These are phyloP conservation scores for Starmera caribaea DNA, from an alignment of 805 yeast genomes.

Conservation along the genomic window DNA sequence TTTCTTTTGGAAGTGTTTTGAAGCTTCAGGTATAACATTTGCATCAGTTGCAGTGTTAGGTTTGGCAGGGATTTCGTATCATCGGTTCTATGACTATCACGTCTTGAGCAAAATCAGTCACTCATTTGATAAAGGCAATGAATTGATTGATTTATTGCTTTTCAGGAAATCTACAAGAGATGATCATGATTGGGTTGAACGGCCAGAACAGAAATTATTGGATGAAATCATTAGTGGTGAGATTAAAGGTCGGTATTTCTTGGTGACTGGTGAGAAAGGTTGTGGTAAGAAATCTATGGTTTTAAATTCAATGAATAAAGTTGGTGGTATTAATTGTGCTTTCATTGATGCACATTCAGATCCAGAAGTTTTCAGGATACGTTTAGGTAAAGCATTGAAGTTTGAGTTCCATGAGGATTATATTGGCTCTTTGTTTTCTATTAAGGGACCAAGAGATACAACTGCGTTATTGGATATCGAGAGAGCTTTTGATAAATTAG, in stretches of 20 bases:
- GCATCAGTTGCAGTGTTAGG: constrained; percentile 63
- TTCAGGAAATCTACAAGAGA: constrained; percentile 30
- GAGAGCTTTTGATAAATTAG: constrained; percentile 68
- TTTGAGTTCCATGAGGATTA: constrained; percentile 74
- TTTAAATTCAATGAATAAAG: constrained; percentile 58
- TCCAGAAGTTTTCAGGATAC: constrained; percentile 68
- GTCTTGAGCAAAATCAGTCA: constrained; percentile 54
- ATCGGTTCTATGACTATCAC: constrained; percentile 45
- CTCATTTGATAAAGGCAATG: constrained; percentile 63
- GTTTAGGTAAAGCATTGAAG: constrained; percentile 68
- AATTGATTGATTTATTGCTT: constrained; percentile 49
- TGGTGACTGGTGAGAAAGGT: constrained; percentile 77
- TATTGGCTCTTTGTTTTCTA: constrained; percentile 71
- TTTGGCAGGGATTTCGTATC: constrained; percentile 64
- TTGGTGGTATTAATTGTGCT: constrained; percentile 54
- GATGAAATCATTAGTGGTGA: constrained; percentile 60
- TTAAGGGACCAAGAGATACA: constrained; percentile 78
- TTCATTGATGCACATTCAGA: constrained; percentile 78
- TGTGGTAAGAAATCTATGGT: constrained; percentile 77
- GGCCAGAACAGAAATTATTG: constrained; percentile 56
- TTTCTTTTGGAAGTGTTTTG: constrained; percentile 35
- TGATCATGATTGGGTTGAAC: constrained; percentile 52
- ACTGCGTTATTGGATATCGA: constrained; percentile 77
- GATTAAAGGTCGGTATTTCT: constrained; percentile 57
- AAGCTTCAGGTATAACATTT: constrained; percentile 63